Base-by-base conservation (phyloP, 2,329 filamentous ascomycete species). In the Diaporthe ampelina region DNA sequence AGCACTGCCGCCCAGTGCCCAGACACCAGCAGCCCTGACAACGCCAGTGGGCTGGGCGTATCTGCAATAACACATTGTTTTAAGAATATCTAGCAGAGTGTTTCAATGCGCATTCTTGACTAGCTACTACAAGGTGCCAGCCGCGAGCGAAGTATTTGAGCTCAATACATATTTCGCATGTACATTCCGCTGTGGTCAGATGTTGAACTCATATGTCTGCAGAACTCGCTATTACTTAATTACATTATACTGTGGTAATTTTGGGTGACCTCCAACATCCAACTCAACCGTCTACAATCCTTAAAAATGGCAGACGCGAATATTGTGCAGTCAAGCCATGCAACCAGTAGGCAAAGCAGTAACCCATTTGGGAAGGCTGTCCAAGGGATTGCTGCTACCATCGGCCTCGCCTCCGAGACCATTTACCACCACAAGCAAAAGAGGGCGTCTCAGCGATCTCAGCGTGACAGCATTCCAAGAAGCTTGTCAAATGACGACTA, bases 361-460 rank as follows among this genome's bases (percentile, higher is more conserved):
- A 57, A 57, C 50, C 71, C 75, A 2, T 56, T 77, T 17, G 74
- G 76, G 29, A 75, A 63, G 7, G 32, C 78, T 10, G 58, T 76
- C 8, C 69, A 76, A n/a, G 74, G 74, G 1, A 74, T 76, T 4
- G 78, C 78, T 0, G 70, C 75, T 13, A 74, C 73, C 1, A 63
- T 79, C 13, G 78, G 78, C 3, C 73, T 77, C 4, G 71, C 75
- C 2, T 77, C 75, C 0, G 78, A 79, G 45, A 75, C 59, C 21
- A 52, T 75, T 11, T 75, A 78, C 21, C 70, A 79, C 19, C 65
- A 74, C 3, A 75, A 76, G 21, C 74, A 78, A 52, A 78, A 77
- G 37, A 59, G 59, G 48, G 68, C 52, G 2, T 61, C 57, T 19
- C 65, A 73, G 17, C 37, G 71, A n/a, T 19, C 19, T 9, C 50